phyloP scores from a whole-genome alignment of 2,329 filamentous ascomycete genomes.

The Aspergillus spinulosporus region DNA sequence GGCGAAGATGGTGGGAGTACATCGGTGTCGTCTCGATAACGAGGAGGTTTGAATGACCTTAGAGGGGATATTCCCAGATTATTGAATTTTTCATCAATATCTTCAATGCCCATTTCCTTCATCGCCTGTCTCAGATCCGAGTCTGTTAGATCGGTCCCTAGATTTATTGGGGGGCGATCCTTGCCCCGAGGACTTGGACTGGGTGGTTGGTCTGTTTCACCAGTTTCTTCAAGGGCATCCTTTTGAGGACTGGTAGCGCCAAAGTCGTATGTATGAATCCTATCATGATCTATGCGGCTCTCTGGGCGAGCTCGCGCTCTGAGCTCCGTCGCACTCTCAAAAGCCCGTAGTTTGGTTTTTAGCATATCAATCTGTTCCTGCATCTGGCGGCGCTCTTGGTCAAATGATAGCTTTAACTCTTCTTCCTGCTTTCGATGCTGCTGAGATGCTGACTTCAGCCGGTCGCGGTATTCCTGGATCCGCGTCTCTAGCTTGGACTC shows the following conservation, averaged over 20 bases:
- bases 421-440: slow-evolving; percentile 41
- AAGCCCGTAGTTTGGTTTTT: slow-evolving; percentile 32
- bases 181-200: slow-evolving; percentile 40
- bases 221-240: slow-evolving; percentile 28
- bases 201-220: slow-evolving; percentile 34
- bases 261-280: slow-evolving; percentile 32
- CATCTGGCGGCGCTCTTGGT: slow-evolving; percentile 42
- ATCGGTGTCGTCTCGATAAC: slow-evolving; percentile 19
- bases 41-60: slow-evolving; percentile 16
- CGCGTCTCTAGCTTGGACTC: slow-evolving; percentile 42
- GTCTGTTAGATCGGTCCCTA: slow-evolving; percentile 18
- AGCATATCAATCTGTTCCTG: slow-evolving; percentile 41
- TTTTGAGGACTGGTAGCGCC: slow-evolving; percentile 24
- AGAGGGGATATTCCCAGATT: slow-evolving; percentile 26
- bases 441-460: slow-evolving; percentile 36
- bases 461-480: slow-evolving; percentile 44
- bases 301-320: slow-evolving; percentile 25
- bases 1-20: slow-evolving; percentile 34
- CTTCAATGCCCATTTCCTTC: slow-evolving; percentile 27
- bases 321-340: slow-evolving; percentile 29
- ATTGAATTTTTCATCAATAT: slow-evolving; percentile 30
- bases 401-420: slow-evolving; percentile 33
- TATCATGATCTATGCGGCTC: slow-evolving; percentile 32
- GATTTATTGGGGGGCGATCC: slow-evolving; percentile 22
- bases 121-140: slow-evolving; percentile 27